Base-by-base conservation (phyloP, 148 eudicot species). In the Limonium bicolor region DNA sequence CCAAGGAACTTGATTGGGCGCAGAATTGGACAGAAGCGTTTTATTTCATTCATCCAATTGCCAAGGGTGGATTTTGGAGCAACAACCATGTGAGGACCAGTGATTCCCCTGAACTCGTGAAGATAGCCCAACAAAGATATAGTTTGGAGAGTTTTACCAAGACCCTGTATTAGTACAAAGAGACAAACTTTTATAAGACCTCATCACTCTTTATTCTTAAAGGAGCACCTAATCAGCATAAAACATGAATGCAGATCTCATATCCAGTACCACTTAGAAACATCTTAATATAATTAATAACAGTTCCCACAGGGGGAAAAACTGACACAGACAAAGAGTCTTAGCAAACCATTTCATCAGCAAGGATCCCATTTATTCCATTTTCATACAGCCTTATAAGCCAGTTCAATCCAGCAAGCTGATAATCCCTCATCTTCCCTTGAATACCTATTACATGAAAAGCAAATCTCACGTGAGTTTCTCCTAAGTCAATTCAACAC, bases 1-100 rank as follows among this genome's bases (percentile, higher is more conserved):
- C 99, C 99, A 22, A 90, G 77, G 53, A 90, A 81, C 25, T 90
- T 90, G 20, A 90, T 67, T 41, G 99, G 85, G 35, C 99, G 95
- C 21, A 90, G 19, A 56, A 69, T 32, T 14, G 99, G 95, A 49
- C 99, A 90, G 60, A 90, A 90, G 6, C 99, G 86, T 42, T 72
- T 74, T 20, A 90, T 90, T 67, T 90, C 99, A 73, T 90, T 90
- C 99, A 90, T 90, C 99, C 99, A 90, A 49, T 90, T 90, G 6
- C 99, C 99, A 48, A 90, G 94, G 4, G 99, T 90, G 39, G 99
- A 90, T 61, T 90, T 90, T 21, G 99, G 99, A 69, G 99, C 86
- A 69, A 90, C 99, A 62, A 90, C 99, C 99, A 90, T 90, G 59
- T 90, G 99, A 36, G 99, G 99, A 43, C 99, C 99, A 58, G 76